phyloP scores from a whole-genome alignment of 2,329 filamentous ascomycete species.

The Graphium sp. region DNA sequence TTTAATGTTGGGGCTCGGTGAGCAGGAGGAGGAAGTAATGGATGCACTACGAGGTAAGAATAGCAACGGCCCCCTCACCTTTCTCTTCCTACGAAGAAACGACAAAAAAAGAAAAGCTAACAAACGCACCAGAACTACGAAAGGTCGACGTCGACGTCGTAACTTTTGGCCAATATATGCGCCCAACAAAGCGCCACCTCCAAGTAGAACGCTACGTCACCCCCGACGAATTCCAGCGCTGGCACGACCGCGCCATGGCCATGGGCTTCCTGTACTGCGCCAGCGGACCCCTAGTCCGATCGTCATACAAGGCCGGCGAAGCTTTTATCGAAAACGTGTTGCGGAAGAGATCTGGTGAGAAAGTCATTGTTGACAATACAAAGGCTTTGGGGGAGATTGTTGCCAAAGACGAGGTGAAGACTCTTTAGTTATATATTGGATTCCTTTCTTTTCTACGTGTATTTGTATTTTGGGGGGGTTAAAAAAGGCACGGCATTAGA shows the following conservation, averaged over 20 bases:
- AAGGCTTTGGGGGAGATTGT: too few species aligned
- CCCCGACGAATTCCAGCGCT: slow-evolving; percentile 78
- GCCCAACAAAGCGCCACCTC: slow-evolving; percentile 94
- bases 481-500: too few species aligned
- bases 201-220: slow-evolving; percentile 92
- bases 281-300: slow-evolving; percentile 80
- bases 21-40: slow-evolving; percentile 76
- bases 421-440: too few species aligned
- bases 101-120: slow-evolving; percentile 2
- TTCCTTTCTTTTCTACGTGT: too few species aligned
- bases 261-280: slow-evolving; percentile 97
- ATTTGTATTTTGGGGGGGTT: too few species aligned
- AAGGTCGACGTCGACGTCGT: slow-evolving; percentile 78
- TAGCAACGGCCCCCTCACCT: neutral
- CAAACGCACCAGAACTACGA: slow-evolving; percentile 44
- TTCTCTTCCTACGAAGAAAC: neutral
- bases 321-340: slow-evolving; percentile 98
- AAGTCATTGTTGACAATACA: too few species aligned
- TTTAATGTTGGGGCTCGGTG: slow-evolving; percentile 88
- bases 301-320: slow-evolving; percentile 95
- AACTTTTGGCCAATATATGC: slow-evolving; percentile 99
- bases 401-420: too few species aligned
- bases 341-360: slow-evolving; percentile 48
- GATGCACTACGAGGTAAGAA: slow-evolving; percentile 51
- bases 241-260: slow-evolving; percentile 77